Base-by-base conservation (phyloP, 2,329 filamentous ascomycete genomes). In the Rhinocladiella similis region DNA sequence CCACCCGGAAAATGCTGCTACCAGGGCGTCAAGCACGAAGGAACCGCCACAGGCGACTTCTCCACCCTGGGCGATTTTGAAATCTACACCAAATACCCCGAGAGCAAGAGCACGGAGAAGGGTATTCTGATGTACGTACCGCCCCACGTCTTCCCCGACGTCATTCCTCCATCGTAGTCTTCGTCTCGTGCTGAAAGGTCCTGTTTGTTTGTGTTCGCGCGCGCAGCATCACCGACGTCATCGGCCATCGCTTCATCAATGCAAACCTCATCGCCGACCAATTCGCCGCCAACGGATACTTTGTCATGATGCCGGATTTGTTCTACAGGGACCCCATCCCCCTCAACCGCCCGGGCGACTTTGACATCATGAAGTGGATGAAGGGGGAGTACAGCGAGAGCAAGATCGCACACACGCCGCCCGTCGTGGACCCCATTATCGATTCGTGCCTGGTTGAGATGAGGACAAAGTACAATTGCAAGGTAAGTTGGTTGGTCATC, bases 221-320 rank as follows among this genome's bases (percentile, higher is more conserved):
- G 38, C 13, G 27, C 50, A 66, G 63, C 42, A 67, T 84, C 52
- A 77, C 79, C 57, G 84, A 87, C 64, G 77, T 85, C 60, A 79
- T 84, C 59, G 84, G 84, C 62, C 76, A 83, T 63, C 69, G 73
- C 36, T 82, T 80, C 69, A 71, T 72, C 70, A 85, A 88, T 72
- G 74, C 77, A 67, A 73, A 86, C 72, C 76, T 88, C 60, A 82
- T 91, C 65, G 88, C 88, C 57, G 89, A 92, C 75, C 83, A 89
- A 67, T 88, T 82, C 70, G 89, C 89, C 55, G 82, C 83, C 62
- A 87, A 88, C 69, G 89, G 87, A 64, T 91, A 90, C 75, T 77
- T 85, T 54, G 81, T 81, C 54, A 74, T 90, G 41, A 79, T 91
- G 59, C 82, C 88, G 25, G 89, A 92, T 70, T 72, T 88, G 50